Percentiles rank a stretch among this genome's conserved stretches.
phyloP scores from a whole-genome alignment of 1,139 yeast species.

The Keqinozyma sinolaborantium region DNA sequence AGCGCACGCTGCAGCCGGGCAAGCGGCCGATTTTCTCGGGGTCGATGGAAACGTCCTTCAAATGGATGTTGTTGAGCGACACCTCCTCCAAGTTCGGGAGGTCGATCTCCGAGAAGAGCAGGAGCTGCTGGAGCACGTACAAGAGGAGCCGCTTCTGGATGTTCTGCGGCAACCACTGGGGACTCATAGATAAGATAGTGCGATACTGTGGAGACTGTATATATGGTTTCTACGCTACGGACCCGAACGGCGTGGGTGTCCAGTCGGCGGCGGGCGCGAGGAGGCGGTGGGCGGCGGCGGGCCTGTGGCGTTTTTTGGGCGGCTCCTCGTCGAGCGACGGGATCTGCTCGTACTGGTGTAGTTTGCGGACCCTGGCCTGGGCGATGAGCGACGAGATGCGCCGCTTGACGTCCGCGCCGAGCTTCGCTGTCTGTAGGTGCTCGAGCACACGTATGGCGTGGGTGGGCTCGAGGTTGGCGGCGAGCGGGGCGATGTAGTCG shows the following conservation, averaged over 20 bases:
- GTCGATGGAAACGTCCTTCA: slow-evolving; percentile 66
- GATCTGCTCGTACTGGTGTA: neutral
- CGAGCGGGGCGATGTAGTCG: neutral
- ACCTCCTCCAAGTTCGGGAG: slow-evolving; percentile 75
- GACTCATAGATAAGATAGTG: slow-evolving; percentile 38
- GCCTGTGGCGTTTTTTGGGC: slow-evolving; percentile 8
- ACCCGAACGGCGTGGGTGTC: slow-evolving; percentile 37
- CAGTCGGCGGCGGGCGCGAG: slow-evolving; percentile 27
- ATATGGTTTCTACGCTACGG: slow-evolving; percentile 1
- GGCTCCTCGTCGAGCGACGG: slow-evolving; percentile 2
- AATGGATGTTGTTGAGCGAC: slow-evolving; percentile 51
- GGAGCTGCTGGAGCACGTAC: slow-evolving; percentile 75
- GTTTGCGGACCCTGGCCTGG: neutral
- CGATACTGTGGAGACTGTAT: neutral
- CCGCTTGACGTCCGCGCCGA: neutral
- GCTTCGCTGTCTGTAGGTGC: neutral
- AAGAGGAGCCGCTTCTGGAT: slow-evolving; percentile 77
- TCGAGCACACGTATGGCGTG: neutral
- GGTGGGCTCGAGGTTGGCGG: neutral
- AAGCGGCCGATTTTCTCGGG: slow-evolving; percentile 62
- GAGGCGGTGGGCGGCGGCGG: slow-evolving; percentile 11
- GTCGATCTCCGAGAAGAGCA: slow-evolving; percentile 81
- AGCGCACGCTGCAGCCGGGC: slow-evolving; percentile 64
- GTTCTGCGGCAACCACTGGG: slow-evolving; percentile 80
- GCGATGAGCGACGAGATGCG: neutral